Conservation (phyloP, 768 basidiomycete species). For the Punctularia strigosozonata region DNA sequence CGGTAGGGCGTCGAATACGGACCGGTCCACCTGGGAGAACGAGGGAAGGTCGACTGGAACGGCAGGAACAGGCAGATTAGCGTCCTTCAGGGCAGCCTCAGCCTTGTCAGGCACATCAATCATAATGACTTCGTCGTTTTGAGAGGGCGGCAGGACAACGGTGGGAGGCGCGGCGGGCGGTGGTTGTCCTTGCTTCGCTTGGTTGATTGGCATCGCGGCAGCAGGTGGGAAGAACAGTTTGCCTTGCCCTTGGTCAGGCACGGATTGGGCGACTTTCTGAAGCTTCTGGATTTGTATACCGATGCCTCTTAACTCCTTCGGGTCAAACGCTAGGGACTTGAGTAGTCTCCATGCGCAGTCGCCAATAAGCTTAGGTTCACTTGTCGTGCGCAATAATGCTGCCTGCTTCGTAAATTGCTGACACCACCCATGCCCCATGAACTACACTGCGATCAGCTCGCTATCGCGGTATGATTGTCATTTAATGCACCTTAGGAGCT, state of each 20-base stretch:
- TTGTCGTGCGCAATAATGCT: constrained; percentile 52
- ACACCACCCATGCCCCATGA: constrained; percentile 85
- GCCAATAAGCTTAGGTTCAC: constrained; percentile 60
- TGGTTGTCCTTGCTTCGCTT: constrained; percentile 1
- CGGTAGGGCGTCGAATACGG: constrained; percentile 61
- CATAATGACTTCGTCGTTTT: not conserved
- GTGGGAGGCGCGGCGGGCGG: not conserved
- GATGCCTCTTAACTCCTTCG: constrained; percentile 82
- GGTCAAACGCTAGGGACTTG: constrained; percentile 62
- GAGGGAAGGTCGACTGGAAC: constrained; percentile 53
- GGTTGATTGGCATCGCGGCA: constrained; percentile 5
- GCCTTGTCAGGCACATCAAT: not conserved
- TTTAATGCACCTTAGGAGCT: constrained; percentile 68
- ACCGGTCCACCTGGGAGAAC: constrained; percentile 65
- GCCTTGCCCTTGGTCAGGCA: constrained; percentile 38
- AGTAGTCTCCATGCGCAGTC: constrained; percentile 70
- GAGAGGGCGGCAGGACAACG: not conserved
- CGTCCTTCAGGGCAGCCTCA: not conserved
- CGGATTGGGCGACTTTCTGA: constrained; percentile 33
- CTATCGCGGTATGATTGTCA: not conserved
- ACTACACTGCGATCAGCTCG: constrained; percentile 31
- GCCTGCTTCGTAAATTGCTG: constrained; percentile 71
- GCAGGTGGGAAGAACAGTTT: constrained; percentile 43
- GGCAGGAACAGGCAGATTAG: too few species aligned
- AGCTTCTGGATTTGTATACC: constrained; percentile 88